Percentiles rank a stretch among this genome's conserved stretches.
These are phyloP conservation scores for Epichloe typhina DNA, from an alignment of 2,329 filamentous ascomycete species.

Conservation along the genomic window DNA sequence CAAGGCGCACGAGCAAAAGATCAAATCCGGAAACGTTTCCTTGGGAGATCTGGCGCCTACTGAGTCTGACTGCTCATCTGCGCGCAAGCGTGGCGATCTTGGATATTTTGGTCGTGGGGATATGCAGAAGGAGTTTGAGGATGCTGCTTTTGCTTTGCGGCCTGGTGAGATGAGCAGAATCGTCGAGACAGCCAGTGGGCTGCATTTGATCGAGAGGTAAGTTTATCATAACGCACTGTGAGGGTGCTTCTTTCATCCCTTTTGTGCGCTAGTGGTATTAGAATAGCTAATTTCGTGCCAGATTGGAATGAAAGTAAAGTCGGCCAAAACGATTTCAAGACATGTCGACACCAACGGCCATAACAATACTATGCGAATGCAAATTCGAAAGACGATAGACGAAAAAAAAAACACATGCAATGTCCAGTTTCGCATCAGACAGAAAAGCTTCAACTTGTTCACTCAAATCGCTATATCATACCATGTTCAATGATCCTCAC, in stretches of 20 bases:
- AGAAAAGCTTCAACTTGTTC: slow-evolving; percentile 1
- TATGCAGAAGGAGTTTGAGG: slow-evolving; percentile 99
- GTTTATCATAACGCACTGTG: slow-evolving; percentile 4
- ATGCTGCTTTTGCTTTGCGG: slow-evolving; percentile 82
- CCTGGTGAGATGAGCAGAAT: slow-evolving; percentile 76
- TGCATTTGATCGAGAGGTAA: slow-evolving; percentile 93
- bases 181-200: slow-evolving; percentile 82
- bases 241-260: not conserved
- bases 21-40: slow-evolving; percentile 52
- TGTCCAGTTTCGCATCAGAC: not conserved
- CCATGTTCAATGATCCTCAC: not conserved
- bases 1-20: slow-evolving; percentile 59
- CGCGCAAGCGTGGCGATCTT: slow-evolving; percentile 84
- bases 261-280: not conserved
- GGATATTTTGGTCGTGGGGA: slow-evolving; percentile 90
- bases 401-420: not conserved
- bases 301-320: not conserved
- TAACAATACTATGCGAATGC: not conserved
- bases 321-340: not conserved
- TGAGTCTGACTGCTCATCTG: slow-evolving; percentile 93
- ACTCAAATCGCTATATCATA: not conserved
- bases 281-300: not conserved
- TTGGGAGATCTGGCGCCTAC: slow-evolving; percentile 75
- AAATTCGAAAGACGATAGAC: not conserved
- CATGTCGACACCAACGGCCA: not conserved